A percentile compares a stretch with the other conserved stretches of the same genome.
Evolutionary conservation across 2,329 filamentous ascomycete genomes (phyloP).

Genomic region (Pseudocercospora ulei): DNA sequence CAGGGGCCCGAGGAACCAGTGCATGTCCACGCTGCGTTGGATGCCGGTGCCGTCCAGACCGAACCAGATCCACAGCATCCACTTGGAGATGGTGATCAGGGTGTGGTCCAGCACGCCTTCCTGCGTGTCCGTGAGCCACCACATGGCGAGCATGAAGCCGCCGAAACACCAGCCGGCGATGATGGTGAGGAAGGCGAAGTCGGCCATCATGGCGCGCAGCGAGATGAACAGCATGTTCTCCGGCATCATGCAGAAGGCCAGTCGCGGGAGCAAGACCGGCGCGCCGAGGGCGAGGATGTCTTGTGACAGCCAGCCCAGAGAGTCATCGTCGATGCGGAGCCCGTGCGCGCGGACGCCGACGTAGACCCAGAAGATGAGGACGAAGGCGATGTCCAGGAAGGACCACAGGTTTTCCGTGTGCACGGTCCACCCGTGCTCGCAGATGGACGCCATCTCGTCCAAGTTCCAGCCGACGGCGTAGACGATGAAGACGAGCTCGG

Average conservation of each 20-base stretch:
- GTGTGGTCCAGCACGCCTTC: constrained; percentile 33
- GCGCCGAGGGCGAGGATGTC: constrained; percentile 72
- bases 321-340: constrained; percentile 42
- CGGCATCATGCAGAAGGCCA: constrained; percentile 73
- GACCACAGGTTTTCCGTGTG: constrained; percentile 86
- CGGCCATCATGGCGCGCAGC: constrained; percentile 71
- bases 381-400: constrained; percentile 71
- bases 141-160: constrained; percentile 68
- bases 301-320: constrained; percentile 44
- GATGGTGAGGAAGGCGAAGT: constrained; percentile 68
- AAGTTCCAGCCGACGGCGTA: constrained; percentile 71
- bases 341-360: constrained; percentile 58
- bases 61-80: constrained; percentile 93
- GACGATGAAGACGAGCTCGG: constrained; percentile 59
- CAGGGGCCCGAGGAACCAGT: constrained; percentile 66
- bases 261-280: constrained; percentile 63
- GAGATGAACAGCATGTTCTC: constrained; percentile 78
- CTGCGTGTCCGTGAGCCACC: constrained; percentile 61
- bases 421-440: constrained; percentile 68
- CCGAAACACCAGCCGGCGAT: constrained; percentile 74
- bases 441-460: constrained; percentile 65
- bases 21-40: constrained; percentile 55
- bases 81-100: constrained; percentile 65
- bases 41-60: constrained; percentile 62
- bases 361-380: constrained; percentile 61